Base-by-base conservation (phyloP, 805 yeast species). In the Yarrowia sp. region DNA sequence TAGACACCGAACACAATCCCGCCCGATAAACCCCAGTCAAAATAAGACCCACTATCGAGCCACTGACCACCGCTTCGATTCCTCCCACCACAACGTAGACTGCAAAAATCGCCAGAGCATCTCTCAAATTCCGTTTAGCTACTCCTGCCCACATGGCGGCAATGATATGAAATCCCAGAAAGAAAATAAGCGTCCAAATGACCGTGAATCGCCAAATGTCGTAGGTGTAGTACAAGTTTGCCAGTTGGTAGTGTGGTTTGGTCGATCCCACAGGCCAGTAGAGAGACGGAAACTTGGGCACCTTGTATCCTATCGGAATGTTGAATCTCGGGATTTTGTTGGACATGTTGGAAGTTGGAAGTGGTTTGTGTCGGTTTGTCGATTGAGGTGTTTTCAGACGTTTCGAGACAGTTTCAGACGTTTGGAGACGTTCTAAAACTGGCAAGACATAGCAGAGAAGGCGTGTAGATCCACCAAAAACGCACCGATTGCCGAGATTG, bases 181-280 rank as follows among this genome's bases (percentile, higher is more conserved):
- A 87, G 68, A 90, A 77, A 8, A 92, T 86, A 49, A 93, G 70
- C 7, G 88, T 81, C 98, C 99, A 93, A 69, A 77, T 82, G 9
- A 90, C 79, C 0, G 97, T 90, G 79, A 90, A 93, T 67, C 75
- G 77, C 95, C 96, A 92, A 16, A 93, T 84, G 70, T 91, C 97
- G 21, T 72, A 68, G 1, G 86, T 77, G 70, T 85, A 83, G 77
- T 90, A 93, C 7, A 93, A 81, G 68, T 81, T 85, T 36, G 91
- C 81, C 4, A 80, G 70, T 28, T 77, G 74, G 71, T 79, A 85
- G 17, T 71, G 67, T 1, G 46, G 48, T 16, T 67, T 66, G 1
- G 71, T 66, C 32, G 75, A 71, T 14, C 76, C 73, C 11, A 83
- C 68, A 0, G 96, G 96, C 89, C 92, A 87, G 71, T 80, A 81